A percentile compares a stretch with the other conserved stretches of the same genome.
Evolutionary conservation across 2,329 filamentous ascomycete genomes (phyloP).

Genomic region (Capronia americana): DNA sequence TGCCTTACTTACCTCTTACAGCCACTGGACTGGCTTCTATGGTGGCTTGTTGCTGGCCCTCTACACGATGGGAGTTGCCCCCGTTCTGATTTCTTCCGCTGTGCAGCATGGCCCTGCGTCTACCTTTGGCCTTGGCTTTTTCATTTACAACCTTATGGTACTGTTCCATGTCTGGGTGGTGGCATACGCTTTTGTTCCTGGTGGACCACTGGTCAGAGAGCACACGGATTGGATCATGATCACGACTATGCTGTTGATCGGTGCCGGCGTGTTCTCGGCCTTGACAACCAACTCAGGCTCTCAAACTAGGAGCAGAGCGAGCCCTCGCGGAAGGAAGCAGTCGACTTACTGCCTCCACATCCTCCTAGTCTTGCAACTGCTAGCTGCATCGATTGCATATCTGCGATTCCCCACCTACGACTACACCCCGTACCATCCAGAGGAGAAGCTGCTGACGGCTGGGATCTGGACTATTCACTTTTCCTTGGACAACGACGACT

Average conservation of each 20-base stretch:
- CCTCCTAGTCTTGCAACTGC: constrained; percentile 76
- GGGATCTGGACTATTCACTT: constrained; percentile 99
- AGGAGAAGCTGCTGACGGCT: constrained; percentile 86
- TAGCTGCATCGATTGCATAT: constrained; percentile 82
- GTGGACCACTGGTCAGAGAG: constrained; percentile 88
- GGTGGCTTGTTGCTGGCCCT: constrained; percentile 76
- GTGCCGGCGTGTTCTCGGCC: constrained; percentile 78
- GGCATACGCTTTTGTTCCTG: constrained; percentile 96
- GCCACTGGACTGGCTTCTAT: constrained; percentile 88
- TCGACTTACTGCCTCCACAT: constrained; percentile 74
- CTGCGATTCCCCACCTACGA: constrained; percentile 91
- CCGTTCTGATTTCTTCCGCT: constrained; percentile 76
- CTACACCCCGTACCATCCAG: constrained; percentile 85
- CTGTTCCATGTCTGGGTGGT: constrained; percentile 99
- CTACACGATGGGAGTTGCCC: constrained; percentile 81
- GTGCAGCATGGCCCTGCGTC: constrained; percentile 76
- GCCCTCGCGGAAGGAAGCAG: constrained; percentile 55
- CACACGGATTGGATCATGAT: constrained; percentile 96
- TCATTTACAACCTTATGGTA: constrained; percentile 90
- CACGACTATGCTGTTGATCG: constrained; percentile 81
- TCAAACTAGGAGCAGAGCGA: constrained; percentile 43
- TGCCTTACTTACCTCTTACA: constrained; percentile 74
- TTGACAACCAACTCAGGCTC: constrained; percentile 58
- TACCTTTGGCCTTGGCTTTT: constrained; percentile 86
- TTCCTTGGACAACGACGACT: constrained; percentile 97